Conservation (phyloP, 352 stramenopile species). For the Globisporangium middletonii region DNA sequence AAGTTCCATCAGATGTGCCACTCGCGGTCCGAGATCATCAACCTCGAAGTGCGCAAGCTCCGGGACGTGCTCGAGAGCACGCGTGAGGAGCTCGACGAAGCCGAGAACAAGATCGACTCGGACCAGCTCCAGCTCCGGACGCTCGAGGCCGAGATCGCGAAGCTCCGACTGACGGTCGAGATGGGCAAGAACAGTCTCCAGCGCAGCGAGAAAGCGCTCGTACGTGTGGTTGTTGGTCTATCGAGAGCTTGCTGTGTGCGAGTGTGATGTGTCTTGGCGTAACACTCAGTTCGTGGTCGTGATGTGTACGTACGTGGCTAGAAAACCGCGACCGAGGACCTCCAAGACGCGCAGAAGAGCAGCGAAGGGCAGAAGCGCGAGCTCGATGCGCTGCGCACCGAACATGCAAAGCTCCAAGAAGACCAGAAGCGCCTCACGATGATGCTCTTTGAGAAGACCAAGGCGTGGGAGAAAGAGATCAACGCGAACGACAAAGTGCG, state of each 20-base stretch:
- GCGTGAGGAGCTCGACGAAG: slow-evolving; percentile 50
- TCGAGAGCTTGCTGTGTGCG: too few relatives aligned
- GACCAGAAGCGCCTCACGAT: slow-evolving; percentile 49
- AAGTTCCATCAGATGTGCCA: slow-evolving; percentile 64
- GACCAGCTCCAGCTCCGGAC: slow-evolving; percentile 54
- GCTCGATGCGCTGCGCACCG: slow-evolving; percentile 21
- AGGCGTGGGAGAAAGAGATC: slow-evolving; percentile 65
- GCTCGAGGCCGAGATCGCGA: slow-evolving; percentile 56
- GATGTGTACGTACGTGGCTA: slow-evolving; percentile 8
- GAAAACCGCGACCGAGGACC: slow-evolving; percentile 50
- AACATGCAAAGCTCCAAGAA: slow-evolving; percentile 36
- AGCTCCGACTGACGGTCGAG: slow-evolving; percentile 58
- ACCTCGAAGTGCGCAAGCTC: slow-evolving; percentile 51
- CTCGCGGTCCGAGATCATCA: slow-evolving; percentile 49
- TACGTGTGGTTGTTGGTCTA: slow-evolving; percentile 11
- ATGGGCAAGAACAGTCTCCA: slow-evolving; percentile 46
- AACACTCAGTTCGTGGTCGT: background rate
- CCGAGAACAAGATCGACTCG: slow-evolving; percentile 70
- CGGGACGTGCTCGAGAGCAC: slow-evolving; percentile 32
- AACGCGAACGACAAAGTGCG: slow-evolving; percentile 39
- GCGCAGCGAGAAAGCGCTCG: slow-evolving; percentile 41
- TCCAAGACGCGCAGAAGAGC: slow-evolving; percentile 30
- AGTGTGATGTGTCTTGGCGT: background rate
- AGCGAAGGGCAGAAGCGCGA: slow-evolving; percentile 28
- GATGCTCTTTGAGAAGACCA: slow-evolving; percentile 68